A percentile compares a stretch with the other conserved stretches of the same genome.
phyloP scores from a whole-genome alignment of 2,329 filamentous ascomycete genomes.

The Hypoxylon sp. region DNA sequence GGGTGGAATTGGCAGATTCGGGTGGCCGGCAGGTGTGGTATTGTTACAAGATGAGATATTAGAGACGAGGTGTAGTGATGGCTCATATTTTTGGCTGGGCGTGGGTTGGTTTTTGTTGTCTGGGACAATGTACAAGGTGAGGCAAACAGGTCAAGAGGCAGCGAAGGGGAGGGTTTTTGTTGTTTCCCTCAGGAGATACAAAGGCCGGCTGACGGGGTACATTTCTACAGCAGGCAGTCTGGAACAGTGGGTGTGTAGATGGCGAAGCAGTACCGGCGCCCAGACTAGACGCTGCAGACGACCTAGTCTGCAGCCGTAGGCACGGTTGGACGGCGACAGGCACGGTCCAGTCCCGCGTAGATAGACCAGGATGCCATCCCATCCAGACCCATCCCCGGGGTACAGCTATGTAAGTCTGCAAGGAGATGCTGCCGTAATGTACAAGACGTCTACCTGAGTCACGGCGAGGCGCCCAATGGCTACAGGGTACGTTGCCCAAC shows the following conservation, averaged over 20 bases:
- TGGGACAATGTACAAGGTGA: slow-evolving; percentile 44
- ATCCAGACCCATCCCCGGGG: slow-evolving; percentile 34
- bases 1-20: slow-evolving; percentile 35
- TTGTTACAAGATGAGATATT: slow-evolving; percentile 29
- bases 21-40: slow-evolving; percentile 25
- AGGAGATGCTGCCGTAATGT: slow-evolving; percentile 35
- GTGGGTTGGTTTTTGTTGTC: slow-evolving; percentile 32
- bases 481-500: slow-evolving; percentile 41
- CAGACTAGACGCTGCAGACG: too few species aligned
- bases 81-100: slow-evolving; percentile 38
- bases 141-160: slow-evolving; percentile 34
- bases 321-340: slow-evolving; percentile 5
- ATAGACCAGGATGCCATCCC: slow-evolving; percentile 38
- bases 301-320: too few species aligned
- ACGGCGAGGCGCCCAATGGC: slow-evolving; percentile 45
- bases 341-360: slow-evolving; percentile 31
- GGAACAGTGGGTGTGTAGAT: slow-evolving; percentile 34
- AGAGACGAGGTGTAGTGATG: slow-evolving; percentile 34
- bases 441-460: slow-evolving; percentile 46
- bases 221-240: slow-evolving; percentile 22
- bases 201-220: slow-evolving; percentile 43
- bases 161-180: slow-evolving; percentile 25
- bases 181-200: slow-evolving; percentile 32
- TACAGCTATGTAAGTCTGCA: slow-evolving; percentile 31
- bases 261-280: slow-evolving; percentile 11